Conservation (phyloP, 2,329 filamentous ascomycete genomes). For the Fusarium coicis region DNA sequence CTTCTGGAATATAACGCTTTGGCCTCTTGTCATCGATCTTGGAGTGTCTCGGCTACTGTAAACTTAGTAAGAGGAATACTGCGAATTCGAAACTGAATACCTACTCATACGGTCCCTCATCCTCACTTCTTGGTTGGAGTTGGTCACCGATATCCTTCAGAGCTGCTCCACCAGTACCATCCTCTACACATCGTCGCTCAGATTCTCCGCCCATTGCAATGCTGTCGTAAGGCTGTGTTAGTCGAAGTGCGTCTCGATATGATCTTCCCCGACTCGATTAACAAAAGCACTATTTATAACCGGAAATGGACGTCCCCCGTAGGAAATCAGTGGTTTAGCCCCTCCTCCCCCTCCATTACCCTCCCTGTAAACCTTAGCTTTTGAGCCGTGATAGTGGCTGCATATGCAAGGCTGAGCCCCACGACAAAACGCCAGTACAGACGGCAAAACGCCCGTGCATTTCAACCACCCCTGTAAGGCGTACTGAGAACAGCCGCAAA, state of each 20-base stretch:
- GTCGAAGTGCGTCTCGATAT: neutral
- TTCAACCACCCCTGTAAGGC: neutral
- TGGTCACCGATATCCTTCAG: neutral
- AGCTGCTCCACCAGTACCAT: neutral
- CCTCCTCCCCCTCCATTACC: neutral
- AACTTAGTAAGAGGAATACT: neutral
- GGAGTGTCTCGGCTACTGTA: neutral
- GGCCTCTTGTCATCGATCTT: neutral
- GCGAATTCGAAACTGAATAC: neutral
- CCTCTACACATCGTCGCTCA: neutral
- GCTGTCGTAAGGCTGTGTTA: fast-evolving
- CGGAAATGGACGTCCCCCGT: too few relatives aligned
- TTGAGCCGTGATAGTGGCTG: neutral
- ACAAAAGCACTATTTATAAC: neutral
- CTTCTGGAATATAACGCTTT: neutral
- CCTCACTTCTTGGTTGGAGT: neutral
- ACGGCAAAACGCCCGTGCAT: neutral
- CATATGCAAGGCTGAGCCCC: neutral
- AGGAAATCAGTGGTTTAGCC: neutral
- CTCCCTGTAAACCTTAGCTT: neutral
- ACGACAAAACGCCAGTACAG: neutral
- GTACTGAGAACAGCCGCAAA: neutral
- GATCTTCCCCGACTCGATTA: neutral
- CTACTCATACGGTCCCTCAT: neutral
- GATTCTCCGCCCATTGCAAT: neutral